phyloP scores from a whole-genome alignment of 768 basidiomycete species.

The Macrolepiota dolichaula region DNA sequence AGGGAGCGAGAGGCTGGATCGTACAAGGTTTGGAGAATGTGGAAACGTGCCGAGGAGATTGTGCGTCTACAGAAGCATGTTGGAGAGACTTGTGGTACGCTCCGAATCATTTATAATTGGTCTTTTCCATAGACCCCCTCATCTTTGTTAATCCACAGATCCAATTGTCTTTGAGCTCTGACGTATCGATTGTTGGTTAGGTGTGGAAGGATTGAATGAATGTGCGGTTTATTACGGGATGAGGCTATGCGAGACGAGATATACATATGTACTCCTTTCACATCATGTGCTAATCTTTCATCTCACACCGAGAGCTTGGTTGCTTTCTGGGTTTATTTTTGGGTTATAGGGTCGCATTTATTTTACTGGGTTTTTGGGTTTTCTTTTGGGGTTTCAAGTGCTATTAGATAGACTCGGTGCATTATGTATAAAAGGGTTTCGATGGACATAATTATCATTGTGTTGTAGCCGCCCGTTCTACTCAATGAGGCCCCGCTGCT shows the following conservation, averaged over 20 bases:
- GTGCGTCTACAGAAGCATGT: slow-evolving; percentile 7
- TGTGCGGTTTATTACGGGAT: neutral
- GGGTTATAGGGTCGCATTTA: neutral
- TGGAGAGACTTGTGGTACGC: neutral
- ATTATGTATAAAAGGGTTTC: neutral
- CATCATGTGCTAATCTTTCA: neutral
- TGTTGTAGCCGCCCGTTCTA: too few species aligned
- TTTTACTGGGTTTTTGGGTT: neutral
- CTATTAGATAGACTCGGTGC: neutral
- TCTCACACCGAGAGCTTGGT: neutral
- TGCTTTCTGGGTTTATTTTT: neutral
- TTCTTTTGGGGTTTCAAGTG: neutral
- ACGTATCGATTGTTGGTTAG: neutral
- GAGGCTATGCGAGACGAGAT: neutral
- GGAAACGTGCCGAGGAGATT: slow-evolving; percentile 9
- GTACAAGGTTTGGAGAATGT: slow-evolving; percentile 7
- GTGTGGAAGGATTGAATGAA: neutral
- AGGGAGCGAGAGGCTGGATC: slow-evolving; percentile 15
- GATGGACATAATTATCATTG: too few species aligned
- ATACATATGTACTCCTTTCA: neutral
- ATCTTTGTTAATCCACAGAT: neutral
- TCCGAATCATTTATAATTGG: neutral
- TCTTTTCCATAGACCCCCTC: neutral
- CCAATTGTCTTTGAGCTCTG: neutral
- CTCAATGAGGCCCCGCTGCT: too few species aligned